Evolutionary conservation across 2,329 filamentous ascomycete species (phyloP).

Genomic region (Claviceps maximensis): DNA sequence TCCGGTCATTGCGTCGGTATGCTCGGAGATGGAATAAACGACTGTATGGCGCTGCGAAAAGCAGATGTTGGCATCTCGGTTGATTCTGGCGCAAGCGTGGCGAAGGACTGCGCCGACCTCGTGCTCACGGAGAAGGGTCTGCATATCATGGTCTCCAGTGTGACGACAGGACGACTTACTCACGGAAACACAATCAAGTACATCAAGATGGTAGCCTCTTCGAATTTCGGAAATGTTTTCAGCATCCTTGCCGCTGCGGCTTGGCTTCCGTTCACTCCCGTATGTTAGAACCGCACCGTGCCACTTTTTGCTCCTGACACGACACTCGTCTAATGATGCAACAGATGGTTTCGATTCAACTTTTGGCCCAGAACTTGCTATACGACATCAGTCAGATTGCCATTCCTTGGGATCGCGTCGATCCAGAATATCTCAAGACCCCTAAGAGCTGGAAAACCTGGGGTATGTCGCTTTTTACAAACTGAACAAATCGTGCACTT

Average conservation of each 20-base stretch:
- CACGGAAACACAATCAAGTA: constrained; percentile 19
- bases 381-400: constrained; percentile 19
- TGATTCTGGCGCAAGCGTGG: constrained; percentile 16
- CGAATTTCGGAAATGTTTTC: constrained; percentile 19
- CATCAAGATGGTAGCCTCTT: constrained; percentile 19
- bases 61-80: constrained; percentile 18
- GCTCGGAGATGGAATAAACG: constrained; percentile 19
- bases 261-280: constrained; percentile 16
- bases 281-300: neutral
- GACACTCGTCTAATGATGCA: neutral
- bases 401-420: constrained; percentile 17
- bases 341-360: constrained; percentile 15
- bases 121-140: constrained; percentile 18
- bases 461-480: neutral
- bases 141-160: constrained; percentile 14
- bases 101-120: constrained; percentile 17
- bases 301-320: no score
- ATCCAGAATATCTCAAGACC: constrained; percentile 13
- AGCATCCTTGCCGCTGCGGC: constrained; percentile 16
- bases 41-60: constrained; percentile 15
- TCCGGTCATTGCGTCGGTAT: constrained; percentile 16
- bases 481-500: no score
- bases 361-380: constrained; percentile 16
- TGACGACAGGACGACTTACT: constrained; percentile 14
- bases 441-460: constrained; percentile 15